A percentile compares a stretch with the other conserved stretches of the same genome.
Evolutionary conservation across 1,284 basidiomycete species (phyloP).

Genomic region (Cryptococcus wingfieldii): DNA sequence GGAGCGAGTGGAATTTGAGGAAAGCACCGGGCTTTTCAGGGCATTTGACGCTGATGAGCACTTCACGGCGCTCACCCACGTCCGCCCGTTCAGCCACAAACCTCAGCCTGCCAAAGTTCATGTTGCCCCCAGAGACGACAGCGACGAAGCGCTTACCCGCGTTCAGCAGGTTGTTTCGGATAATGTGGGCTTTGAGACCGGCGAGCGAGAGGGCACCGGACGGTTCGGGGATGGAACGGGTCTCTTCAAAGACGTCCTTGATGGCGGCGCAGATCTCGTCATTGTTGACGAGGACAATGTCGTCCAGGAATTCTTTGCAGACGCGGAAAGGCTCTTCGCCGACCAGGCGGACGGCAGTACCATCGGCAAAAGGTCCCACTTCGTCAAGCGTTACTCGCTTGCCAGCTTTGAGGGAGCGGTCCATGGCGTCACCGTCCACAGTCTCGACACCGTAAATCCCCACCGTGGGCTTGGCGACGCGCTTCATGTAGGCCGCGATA

Average conservation of each 20-base stretch:
- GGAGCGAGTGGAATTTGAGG: constrained; percentile 75
- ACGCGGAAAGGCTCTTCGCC: constrained; percentile 93
- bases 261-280: constrained; percentile 98
- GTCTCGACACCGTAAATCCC: constrained; percentile 93
- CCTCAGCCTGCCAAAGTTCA: constrained; percentile 94
- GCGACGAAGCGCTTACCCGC: constrained; percentile 84
- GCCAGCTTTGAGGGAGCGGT: constrained; percentile 68
- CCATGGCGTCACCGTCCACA: constrained; percentile 90
- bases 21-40: constrained; percentile 93
- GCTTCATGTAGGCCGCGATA: constrained; percentile 86
- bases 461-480: constrained; percentile 79
- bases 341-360: constrained; percentile 97
- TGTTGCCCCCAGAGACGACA: constrained; percentile 93
- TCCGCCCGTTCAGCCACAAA: constrained; percentile 98
- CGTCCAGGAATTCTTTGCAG: constrained; percentile 80
- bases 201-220: constrained; percentile 93
- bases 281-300: constrained; percentile 79
- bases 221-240: constrained; percentile 90
- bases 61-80: constrained; percentile 91
- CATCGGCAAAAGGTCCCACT: constrained; percentile 95
- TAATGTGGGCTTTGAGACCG: constrained; percentile 84
- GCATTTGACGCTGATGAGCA: constrained; percentile 84
- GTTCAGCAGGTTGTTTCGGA: constrained; percentile 72
- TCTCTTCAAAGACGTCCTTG: constrained; percentile 98
- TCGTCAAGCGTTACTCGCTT: constrained; percentile 78